Percentiles rank a stretch among this genome's conserved stretches.
These are phyloP conservation scores for Russula ochroleuca DNA, from an alignment of 768 basidiomycete genomes.

Conservation along the genomic window DNA sequence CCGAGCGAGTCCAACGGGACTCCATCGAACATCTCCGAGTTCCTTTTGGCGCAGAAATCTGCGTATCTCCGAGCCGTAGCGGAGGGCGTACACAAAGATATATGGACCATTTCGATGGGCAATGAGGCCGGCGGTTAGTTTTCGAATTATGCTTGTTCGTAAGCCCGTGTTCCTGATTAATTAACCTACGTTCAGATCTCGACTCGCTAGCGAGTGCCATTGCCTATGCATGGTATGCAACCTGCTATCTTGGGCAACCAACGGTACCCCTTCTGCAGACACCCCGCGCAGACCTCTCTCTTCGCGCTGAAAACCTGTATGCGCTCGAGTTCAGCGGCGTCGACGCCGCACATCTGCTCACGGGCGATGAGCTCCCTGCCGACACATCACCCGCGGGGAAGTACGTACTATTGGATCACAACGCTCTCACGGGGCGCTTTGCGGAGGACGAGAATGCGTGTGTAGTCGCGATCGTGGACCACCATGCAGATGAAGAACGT, in stretches of 20 bases:
- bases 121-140: slow-evolving; percentile 91
- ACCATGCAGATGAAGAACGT: slow-evolving; percentile 80
- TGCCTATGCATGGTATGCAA: slow-evolving; percentile 73
- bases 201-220: slow-evolving; percentile 86
- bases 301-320: slow-evolving; percentile 85
- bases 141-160: neutral
- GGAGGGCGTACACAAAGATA: slow-evolving; percentile 28
- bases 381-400: slow-evolving; percentile 36
- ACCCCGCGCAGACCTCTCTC: slow-evolving; percentile 56
- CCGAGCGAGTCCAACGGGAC: neutral
- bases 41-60: slow-evolving; percentile 24
- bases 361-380: slow-evolving; percentile 57
- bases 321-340: slow-evolving; percentile 63
- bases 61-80: slow-evolving; percentile 21
- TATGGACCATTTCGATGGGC: slow-evolving; percentile 86
- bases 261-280: slow-evolving; percentile 73
- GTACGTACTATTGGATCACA: slow-evolving; percentile 91
- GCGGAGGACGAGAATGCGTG: slow-evolving; percentile 17
- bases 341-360: slow-evolving; percentile 54
- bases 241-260: slow-evolving; percentile 40
- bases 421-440: slow-evolving; percentile 53
- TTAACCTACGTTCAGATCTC: slow-evolving; percentile 56
- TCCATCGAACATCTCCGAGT: slow-evolving; percentile 11
- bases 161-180: neutral
- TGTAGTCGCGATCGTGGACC: slow-evolving; percentile 81